Evolutionary conservation across 495 filamentous ascomycete genomes (phyloP), one percentile per base, ranked within the genome.

Genomic region (Talaromyces thailandensis): DNA sequence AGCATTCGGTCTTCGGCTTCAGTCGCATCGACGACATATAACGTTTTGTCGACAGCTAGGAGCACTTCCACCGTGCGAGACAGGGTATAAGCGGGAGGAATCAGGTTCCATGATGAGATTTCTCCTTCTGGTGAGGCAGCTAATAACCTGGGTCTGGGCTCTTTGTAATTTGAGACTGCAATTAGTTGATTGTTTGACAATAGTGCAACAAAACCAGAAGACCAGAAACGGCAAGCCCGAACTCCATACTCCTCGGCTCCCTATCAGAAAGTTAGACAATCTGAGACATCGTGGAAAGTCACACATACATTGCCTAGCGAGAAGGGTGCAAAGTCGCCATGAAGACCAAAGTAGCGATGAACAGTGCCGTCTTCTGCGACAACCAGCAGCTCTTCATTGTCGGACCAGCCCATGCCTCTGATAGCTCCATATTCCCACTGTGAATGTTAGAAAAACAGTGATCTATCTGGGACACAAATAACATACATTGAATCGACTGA

Each of bases 1-100:
- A 97, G 82, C 62, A 90, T 83, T 63, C 92, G 87, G 71, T 98
- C 93, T 70, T 96, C 92, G 45, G 89, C 90, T 64, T 96, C 94
- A 1, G 86, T 86, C 2, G 91, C 85, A 73, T 98, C 94, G 4
- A 95, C 83, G 18, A 92, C 83, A 67, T 91, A 89, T 52, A 98
- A 81, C 0, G 94, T 98, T 67, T 89, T 84, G 26, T 83, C 86
- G 35, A 96, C 90, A 58, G 92, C 93, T 12, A 98, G 74, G 18
- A 98, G 79, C 3, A 96, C 94, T 73, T 98, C 95, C 3, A 98
- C 94, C 24, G 93, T 93, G 9, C 93, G 86, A n/a, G 93, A 97
- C 28, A 96, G 82, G 0, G 94, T 93, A 69, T 92, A 88, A 12
- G 89, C 86, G 4, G 94, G 95, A 25, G 95, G 87, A 31, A 97